A percentile compares a stretch with the other conserved stretches of the same genome.
Conservation (phyloP, 1,284 basidiomycete species). For the Ustilago shanxiensis region DNA sequence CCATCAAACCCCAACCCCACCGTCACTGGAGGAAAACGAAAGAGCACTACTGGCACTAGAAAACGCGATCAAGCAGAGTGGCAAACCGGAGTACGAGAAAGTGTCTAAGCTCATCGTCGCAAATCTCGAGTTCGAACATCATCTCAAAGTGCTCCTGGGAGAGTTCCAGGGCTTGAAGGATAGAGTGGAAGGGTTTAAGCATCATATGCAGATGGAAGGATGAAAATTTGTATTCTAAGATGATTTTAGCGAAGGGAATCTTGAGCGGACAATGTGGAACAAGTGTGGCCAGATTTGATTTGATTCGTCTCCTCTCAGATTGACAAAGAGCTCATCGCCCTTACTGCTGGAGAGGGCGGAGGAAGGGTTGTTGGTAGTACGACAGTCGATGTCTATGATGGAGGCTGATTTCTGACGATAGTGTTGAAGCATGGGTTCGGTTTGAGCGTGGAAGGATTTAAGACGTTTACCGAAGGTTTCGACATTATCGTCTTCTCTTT, state of each 20-base stretch:
- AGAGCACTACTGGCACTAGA: neutral
- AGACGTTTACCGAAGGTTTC: slow-evolving; percentile 86
- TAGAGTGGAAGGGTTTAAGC: slow-evolving; percentile 38
- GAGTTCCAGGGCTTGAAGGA: slow-evolving; percentile 38
- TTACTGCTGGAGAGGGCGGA: neutral
- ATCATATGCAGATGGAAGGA: neutral
- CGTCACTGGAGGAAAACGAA: neutral
- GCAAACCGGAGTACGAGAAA: slow-evolving; percentile 36
- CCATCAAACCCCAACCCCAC: neutral
- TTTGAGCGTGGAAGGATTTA: slow-evolving; percentile 85
- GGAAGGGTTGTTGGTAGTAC: slow-evolving; percentile 9
- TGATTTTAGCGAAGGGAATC: slow-evolving; percentile 34
- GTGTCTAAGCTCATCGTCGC: slow-evolving; percentile 39
- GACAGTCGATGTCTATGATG: slow-evolving; percentile 38
- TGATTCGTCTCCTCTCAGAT: slow-evolving; percentile 83
- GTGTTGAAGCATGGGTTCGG: slow-evolving; percentile 85
- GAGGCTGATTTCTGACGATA: slow-evolving; percentile 75
- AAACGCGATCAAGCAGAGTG: slow-evolving; percentile 24
- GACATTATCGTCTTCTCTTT: slow-evolving; percentile 91
- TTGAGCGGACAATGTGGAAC: slow-evolving; percentile 74
- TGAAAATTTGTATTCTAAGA: neutral
- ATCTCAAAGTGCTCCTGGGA: slow-evolving; percentile 21
- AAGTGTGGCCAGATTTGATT: slow-evolving; percentile 93
- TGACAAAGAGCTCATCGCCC: slow-evolving; percentile 74
- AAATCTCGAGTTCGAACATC: slow-evolving; percentile 41